Conservation (phyloP, 495 filamentous ascomycete genomes). For the Choiromyces venosus region DNA sequence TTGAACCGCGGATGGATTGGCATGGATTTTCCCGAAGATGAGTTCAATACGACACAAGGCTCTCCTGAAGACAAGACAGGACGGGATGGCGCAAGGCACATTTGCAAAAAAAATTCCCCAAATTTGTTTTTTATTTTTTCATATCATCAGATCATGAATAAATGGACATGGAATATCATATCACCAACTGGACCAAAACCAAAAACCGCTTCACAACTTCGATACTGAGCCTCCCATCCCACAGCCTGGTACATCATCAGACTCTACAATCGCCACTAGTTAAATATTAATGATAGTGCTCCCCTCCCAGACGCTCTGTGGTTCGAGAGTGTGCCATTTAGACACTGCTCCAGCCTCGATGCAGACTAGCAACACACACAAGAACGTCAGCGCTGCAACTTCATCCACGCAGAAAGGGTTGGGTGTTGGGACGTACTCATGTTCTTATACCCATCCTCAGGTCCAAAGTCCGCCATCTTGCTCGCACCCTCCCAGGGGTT, state of each 20-base stretch:
- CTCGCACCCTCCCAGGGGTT: constrained; percentile 91
- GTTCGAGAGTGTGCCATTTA: constrained; percentile 75
- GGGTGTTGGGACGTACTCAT: constrained; percentile 51
- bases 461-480: constrained; percentile 79
- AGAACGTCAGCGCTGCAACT: constrained; percentile 2
- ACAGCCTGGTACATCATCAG: not conserved
- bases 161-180: not conserved
- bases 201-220: not conserved
- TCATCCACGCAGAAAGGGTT: not conserved
- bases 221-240: not conserved
- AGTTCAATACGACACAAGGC: not conserved
- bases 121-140: not conserved
- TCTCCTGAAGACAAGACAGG: not conserved
- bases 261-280: constrained; percentile 10
- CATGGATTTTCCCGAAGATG: not conserved
- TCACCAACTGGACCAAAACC: too few species aligned
- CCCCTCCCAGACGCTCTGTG: constrained; percentile 82
- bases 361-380: constrained; percentile 53
- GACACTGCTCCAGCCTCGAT: constrained; percentile 82
- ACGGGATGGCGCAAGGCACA: not conserved
- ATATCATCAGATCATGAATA: not conserved
- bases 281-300: constrained; percentile 63
- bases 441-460: constrained; percentile 78
- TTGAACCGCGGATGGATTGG: not conserved
- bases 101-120: not conserved